Evolutionary conservation across 805 yeast species (phyloP).

Genomic region (Yueomyces sinensis): DNA sequence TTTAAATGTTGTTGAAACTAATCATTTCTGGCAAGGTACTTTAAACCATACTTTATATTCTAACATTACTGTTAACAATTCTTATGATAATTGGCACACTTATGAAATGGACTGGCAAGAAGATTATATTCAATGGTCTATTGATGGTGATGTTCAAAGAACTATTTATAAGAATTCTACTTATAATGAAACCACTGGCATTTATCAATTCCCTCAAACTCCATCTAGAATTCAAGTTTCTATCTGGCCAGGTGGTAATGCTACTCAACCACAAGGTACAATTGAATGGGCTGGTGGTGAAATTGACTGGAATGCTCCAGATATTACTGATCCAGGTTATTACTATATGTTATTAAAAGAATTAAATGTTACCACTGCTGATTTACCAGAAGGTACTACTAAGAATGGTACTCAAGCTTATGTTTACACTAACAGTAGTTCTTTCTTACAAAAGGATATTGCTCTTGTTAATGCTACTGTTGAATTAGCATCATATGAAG

Average conservation of each 20-base stretch:
- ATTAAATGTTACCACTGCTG: conserved; percentile 55
- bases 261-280: conserved; percentile 45
- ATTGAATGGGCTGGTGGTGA: conserved; percentile 81
- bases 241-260: conserved; percentile 66
- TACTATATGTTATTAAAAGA: conserved; percentile 53
- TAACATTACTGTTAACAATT: conserved; percentile 28
- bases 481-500: conserved; percentile 43
- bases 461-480: conserved; percentile 52
- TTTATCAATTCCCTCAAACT: conserved; percentile 55
- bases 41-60: conserved; percentile 53
- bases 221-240: conserved; percentile 64
- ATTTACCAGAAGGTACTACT: conserved; percentile 46
- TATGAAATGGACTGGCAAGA: conserved; percentile 76
- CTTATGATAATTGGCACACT: conserved; percentile 58
- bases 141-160: conserved; percentile 60
- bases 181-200: conserved; percentile 45
- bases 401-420: conserved; percentile 37
- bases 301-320: conserved; percentile 70
- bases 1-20: conserved; percentile 54
- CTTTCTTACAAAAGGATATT: conserved; percentile 35
- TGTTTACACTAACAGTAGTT: conserved; percentile 36
- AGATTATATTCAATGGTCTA: conserved; percentile 53
- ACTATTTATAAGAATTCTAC: conserved; percentile 49
- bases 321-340: conserved; percentile 68
- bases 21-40: conserved; percentile 67